Evolutionary conservation across 148 eudicot species (phyloP), one percentile per base, ranked within the genome.

Genomic region (Pouteria glomerata): DNA sequence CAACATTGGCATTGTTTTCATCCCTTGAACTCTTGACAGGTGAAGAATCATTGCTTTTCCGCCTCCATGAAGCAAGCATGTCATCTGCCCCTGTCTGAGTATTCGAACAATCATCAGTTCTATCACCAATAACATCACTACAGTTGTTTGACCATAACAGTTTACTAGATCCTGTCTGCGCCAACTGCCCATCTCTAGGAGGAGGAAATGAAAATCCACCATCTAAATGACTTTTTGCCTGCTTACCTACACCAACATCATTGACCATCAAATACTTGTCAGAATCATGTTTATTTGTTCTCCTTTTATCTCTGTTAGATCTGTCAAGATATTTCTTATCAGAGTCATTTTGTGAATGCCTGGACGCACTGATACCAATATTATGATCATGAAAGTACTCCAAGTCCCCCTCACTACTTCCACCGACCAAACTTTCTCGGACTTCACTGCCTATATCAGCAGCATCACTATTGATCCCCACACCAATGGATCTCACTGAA

Each of bases 401-500:
- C 57, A 82, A 66, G 71, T 88, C 96, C 45, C 93, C 93, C 82
- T 94, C 97, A 73, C 93, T 94, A 73, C 95, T 91, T 51, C 93
- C 98, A 73, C 97, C 98, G 82, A 91, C 78, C 76, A 89, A 86
- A 89, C 91, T 91, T 57, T 88, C 96, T 61, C 88, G 88, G 39
- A 87, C 91, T 79, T 91, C 98, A 76, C 97, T 89, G 56, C 97
- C 97, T 59, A 91, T 55, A 53, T 91, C 96, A 34, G 96, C 97
- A 71, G 82, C 89, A 80, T 95, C 98, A 84, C 94, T 90, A 69
- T 95, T 95, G 62, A 95, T 92, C 56, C 99, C 99, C 63, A 95
- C 99, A 63, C 99, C 99, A 74, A 95, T 95, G 29, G 97, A 95
- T 82, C 99, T 83, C 72, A 92, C 97, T 56, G 99, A 92, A 76